Percentiles rank a stretch among this genome's conserved stretches.
These are phyloP conservation scores for Serendipita sp. DNA, from an alignment of 1,284 basidiomycete genomes.

Conservation along the genomic window DNA sequence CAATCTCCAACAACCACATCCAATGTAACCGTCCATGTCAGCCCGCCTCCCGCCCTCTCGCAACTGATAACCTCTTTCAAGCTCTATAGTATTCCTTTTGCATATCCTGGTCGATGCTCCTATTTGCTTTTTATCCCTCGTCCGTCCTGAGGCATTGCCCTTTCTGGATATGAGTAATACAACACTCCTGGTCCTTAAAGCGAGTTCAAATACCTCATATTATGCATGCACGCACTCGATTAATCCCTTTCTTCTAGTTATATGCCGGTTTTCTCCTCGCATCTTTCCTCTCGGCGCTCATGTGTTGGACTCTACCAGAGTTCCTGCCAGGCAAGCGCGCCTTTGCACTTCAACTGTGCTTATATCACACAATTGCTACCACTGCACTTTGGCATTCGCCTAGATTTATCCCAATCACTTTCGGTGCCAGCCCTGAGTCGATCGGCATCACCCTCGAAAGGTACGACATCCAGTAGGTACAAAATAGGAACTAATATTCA, in stretches of 20 bases:
- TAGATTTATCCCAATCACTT: neutral
- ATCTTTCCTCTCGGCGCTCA: neutral
- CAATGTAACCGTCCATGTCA: neutral
- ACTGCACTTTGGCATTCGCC: neutral
- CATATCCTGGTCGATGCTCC: constrained; percentile 1
- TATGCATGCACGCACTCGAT: neutral
- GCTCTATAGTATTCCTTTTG: constrained; percentile 3
- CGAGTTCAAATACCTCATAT: neutral
- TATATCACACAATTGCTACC: neutral
- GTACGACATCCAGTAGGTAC: neutral
- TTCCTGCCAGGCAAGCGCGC: neutral
- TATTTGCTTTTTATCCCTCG: neutral
- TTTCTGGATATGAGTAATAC: constrained; percentile 6
- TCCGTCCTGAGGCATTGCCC: neutral
- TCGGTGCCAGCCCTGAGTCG: neutral
- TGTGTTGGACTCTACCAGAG: neutral
- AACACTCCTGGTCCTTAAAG: neutral
- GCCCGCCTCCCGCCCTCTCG: neutral
- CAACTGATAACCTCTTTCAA: neutral
- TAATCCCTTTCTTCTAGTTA: neutral
- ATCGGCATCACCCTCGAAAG: neutral
- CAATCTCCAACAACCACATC: neutral
- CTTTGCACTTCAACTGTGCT: constrained; percentile 1
- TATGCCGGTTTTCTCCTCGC: neutral
- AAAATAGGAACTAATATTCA: neutral